Evolutionary conservation across 345 rosid species (phyloP), one percentile per base, ranked within the genome.

Genomic region (Corymbia maculata): DNA sequence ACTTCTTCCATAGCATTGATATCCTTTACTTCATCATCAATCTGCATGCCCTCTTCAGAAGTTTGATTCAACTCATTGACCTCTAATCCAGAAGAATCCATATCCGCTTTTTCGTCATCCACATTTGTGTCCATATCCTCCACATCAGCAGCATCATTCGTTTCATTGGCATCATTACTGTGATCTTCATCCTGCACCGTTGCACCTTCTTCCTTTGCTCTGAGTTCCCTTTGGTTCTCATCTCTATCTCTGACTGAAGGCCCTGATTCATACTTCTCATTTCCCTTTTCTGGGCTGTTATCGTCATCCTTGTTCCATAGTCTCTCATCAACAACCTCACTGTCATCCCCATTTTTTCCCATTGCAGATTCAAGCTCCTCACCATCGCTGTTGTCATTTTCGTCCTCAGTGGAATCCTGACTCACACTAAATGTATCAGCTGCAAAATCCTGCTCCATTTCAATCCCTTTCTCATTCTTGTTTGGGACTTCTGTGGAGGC

Each of bases 261-360:
- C 80, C 98, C 99, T 80, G 97, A 92, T 92, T 98, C 99, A 90
- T 93, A 92, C 91, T 94, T 97, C 90, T 98, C 99, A 59, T 93
- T 92, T 89, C 86, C 88, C 42, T 91, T 87, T 86, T 86, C 89
- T 64, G 92, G 93, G 89, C 92, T 89, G 53, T 94, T 94, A 87
- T 95, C 97, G 88, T 94, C 95, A 85, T 95, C 93, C 88, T 95
- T 92, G 88, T 96, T 92, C 94, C 93, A 92, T 36, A 93, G 96
- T 92, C 94, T 98, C 92, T 95, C 98, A 92, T 95, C 95, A 89
- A 95, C 91, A 70, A 89, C 93, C 91, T 97, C 96, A 89, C 95
- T 92, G 52, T 92, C 93, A 79, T 91, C 94, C 91, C 98, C 99
- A 80, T 92, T 93, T 85, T 96, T 95, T 87, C 98, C 98, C 93